Evolutionary conservation across 1,139 yeast species (phyloP), one percentile per base, ranked within the genome.

Genomic region (Scheffersomyces cryptocercus): DNA sequence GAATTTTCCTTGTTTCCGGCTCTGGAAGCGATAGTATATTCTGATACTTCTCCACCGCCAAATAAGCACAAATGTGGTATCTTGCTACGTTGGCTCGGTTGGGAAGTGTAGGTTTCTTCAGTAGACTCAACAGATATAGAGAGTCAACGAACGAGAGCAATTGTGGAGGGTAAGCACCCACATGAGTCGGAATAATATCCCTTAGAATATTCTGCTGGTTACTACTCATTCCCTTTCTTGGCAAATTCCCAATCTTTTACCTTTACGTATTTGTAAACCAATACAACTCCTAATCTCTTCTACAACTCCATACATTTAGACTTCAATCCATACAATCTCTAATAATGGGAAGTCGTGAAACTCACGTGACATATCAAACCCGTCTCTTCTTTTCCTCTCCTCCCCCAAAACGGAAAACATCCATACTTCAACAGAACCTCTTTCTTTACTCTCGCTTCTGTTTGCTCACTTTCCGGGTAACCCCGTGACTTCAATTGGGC

Each of bases 61-160:
- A 60, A 48, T 68, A 79, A 2, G 88, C 86, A 59, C 88, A 82
- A 12, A 85, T 59, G 55, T 85, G 90, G 47, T 75, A 75, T 37
- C 91, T 66, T 1, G 87, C 88, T 2, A 77, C 68, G 50, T 85
- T 90, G 40, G 80, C 77, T 32, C 70, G 70, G 29, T 75, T 73
- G 5, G 73, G 67, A 35, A 80, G 70, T 5, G 76, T 61, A 28
- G 75, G 70, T 43, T 75, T 69, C 49, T 77, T 74, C 43, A 70
- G 76, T 13, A 81, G 65, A 30, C 85, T 79, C 3, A 79, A 59
- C 45, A 73, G 76, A 54, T 84, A 76, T 3, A 84, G 61, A 1
- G 79, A 68, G 15, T 73, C 72, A 1, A 83, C 75, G 41, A 79
- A 79, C 5, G 72, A 67, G 4, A 73, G 57, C 35, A 85, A 60